Evolutionary conservation across 345 rosid genomes (phyloP).

Genomic region (Hibiscus syriacus): DNA sequence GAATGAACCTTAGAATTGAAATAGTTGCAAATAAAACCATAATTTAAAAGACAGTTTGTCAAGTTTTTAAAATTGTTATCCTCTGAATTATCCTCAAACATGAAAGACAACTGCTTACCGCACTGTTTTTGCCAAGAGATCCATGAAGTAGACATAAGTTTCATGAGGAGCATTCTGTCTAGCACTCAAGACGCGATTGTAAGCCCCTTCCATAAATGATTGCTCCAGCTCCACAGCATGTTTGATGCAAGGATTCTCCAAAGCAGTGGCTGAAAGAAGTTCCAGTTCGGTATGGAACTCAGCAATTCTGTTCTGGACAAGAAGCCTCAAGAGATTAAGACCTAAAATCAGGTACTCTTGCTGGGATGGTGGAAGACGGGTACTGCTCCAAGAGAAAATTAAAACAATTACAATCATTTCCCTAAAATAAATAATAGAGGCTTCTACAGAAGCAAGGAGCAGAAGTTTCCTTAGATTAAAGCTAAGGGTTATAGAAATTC

Average conservation of each 20-base stretch:
- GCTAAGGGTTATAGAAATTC: not conserved
- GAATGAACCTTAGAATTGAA: not conserved
- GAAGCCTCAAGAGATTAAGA: conserved; percentile 89
- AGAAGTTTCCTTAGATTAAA: not conserved
- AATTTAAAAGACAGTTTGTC: no score
- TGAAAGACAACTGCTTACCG: conserved; percentile 38
- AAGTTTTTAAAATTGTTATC: not conserved
- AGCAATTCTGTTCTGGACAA: conserved; percentile 92
- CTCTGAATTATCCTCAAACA: not conserved
- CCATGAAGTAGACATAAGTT: conserved; percentile 90
- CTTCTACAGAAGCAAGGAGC: not conserved
- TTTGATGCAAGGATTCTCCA: conserved; percentile 85
- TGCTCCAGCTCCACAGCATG: conserved; percentile 99
- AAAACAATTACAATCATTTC: not conserved
- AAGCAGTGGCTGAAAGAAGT: conserved; percentile 61
- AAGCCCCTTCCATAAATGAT: conserved; percentile 98
- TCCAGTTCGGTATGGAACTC: conserved; percentile 97
- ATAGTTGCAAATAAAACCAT: not conserved
- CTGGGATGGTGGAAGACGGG: conserved; percentile 56
- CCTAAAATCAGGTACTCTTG: conserved; percentile 85
- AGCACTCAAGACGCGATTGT: conserved; percentile 89
- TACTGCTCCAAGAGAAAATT: conserved; percentile 36
- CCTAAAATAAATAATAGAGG: not conserved
- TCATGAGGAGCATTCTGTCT: conserved; percentile 84
- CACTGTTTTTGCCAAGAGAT: conserved; percentile 94